A percentile compares a stretch with the other conserved stretches of the same genome.
These are phyloP conservation scores for Chrysosporium keratinophilum DNA, from an alignment of 2,329 filamentous ascomycete species.

Conservation along the genomic window DNA sequence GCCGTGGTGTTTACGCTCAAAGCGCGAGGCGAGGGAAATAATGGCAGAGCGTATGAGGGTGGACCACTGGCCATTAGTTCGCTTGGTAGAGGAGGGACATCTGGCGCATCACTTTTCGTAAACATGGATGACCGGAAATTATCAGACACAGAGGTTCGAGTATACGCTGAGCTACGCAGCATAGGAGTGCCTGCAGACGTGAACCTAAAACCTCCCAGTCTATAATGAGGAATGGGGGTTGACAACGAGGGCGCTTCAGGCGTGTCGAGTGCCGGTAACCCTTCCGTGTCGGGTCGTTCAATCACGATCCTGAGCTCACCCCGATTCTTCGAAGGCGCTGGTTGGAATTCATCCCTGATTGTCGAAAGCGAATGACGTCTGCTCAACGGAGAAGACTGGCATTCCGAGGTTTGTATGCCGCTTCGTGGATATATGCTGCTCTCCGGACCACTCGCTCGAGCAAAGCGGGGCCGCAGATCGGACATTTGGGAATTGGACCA, in stretches of 20 bases:
- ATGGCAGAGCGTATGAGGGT: conserved; percentile 29
- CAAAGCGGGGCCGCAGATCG: conserved; percentile 25
- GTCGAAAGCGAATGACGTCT: conserved; percentile 70
- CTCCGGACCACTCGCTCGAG: conserved; percentile 20
- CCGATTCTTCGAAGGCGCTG: conserved; percentile 35
- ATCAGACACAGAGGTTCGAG: conserved; percentile 55
- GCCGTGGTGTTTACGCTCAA: conserved; percentile 24
- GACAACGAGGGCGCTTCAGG: conserved; percentile 51
- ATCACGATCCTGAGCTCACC: conserved; percentile 73
- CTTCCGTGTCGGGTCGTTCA: conserved; percentile 55
- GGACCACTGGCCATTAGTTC: conserved; percentile 15
- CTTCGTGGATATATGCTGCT: conserved; percentile 20
- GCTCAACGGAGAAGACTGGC: conserved; percentile 9
- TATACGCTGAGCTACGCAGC: conserved; percentile 70
- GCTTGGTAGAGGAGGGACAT: conserved; percentile 18
- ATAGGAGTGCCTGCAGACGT: conserved; percentile 64
- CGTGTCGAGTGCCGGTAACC: conserved; percentile 55
- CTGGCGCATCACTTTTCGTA: conserved; percentile 31
- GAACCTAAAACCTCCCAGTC: conserved; percentile 71
- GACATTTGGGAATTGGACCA: conserved; percentile 37
- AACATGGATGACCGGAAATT: conserved; percentile 56
- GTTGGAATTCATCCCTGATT: conserved; percentile 50
- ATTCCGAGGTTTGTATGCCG: conserved; percentile 20
- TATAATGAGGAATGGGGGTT: conserved; percentile 72
- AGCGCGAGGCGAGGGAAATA: conserved; percentile 27